These are phyloP conservation scores for Picea engelmannii DNA, from an alignment of 83 land plant genomes.

Conservation along the genomic window DNA sequence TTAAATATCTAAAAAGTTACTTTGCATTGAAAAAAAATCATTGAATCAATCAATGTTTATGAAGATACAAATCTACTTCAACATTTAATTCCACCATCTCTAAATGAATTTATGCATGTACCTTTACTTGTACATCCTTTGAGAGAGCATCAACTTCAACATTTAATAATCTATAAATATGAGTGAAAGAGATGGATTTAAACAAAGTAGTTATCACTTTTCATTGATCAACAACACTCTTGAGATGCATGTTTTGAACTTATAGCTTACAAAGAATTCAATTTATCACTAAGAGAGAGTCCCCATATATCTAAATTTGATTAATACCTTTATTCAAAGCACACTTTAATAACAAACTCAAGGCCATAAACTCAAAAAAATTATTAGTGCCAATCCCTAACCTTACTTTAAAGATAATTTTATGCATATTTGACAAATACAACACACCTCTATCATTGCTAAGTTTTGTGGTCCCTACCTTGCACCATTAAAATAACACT, in stretches of 20 bases:
- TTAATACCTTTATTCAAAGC: background rate
- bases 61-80: too few relatives aligned
- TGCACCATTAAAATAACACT: too few relatives aligned
- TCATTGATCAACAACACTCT: background rate
- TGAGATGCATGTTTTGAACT: background rate
- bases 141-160: background rate
- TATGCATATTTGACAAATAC: background rate
- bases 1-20: too few relatives aligned
- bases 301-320: background rate
- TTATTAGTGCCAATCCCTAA: background rate
- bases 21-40: too few relatives aligned
- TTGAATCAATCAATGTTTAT: too few relatives aligned
- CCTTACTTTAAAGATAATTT: background rate
- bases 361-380: background rate
- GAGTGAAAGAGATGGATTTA: background rate
- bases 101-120: too few relatives aligned
- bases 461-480: too few relatives aligned
- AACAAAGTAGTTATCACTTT: background rate
- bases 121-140: background rate
- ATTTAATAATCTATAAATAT: too few relatives aligned
- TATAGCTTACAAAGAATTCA: too few relatives aligned
- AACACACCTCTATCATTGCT: background rate
- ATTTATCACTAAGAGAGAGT: background rate
- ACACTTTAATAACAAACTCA: background rate
- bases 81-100: too few relatives aligned